These are phyloP conservation scores for Neurospora terricola DNA, from an alignment of 495 filamentous ascomycete genomes.

Conservation along the genomic window DNA sequence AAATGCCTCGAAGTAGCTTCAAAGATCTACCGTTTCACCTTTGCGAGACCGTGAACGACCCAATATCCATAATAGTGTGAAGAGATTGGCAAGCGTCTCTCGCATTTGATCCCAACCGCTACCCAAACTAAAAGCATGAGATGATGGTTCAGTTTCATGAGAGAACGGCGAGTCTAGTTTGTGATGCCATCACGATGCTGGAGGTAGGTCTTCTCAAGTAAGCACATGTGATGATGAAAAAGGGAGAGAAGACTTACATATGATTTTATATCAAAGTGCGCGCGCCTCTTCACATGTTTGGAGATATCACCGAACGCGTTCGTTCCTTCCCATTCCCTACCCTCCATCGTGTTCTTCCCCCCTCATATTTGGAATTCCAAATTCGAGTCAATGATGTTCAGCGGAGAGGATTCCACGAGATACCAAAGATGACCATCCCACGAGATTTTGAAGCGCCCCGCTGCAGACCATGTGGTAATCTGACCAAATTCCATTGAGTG, in stretches of 20 bases:
- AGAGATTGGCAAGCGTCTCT: neutral
- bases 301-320: neutral
- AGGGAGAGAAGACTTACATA: neutral
- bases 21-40: neutral
- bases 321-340: neutral
- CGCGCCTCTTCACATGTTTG: neutral
- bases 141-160: neutral
- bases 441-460: neutral
- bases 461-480: neutral
- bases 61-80: neutral
- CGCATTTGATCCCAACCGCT: neutral
- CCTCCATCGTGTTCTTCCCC: neutral
- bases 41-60: neutral
- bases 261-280: neutral
- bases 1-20: neutral
- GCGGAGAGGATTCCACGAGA: neutral
- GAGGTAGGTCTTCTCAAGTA: neutral
- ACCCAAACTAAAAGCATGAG: neutral
- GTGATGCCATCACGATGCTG: neutral
- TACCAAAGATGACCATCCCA: neutral
- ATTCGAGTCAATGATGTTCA: neutral
- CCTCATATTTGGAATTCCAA: neutral
- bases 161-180: neutral
- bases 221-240: neutral
- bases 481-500: neutral